Base-by-base conservation (phyloP, 2,329 filamentous ascomycete species). In the Trichoderma sp. region DNA sequence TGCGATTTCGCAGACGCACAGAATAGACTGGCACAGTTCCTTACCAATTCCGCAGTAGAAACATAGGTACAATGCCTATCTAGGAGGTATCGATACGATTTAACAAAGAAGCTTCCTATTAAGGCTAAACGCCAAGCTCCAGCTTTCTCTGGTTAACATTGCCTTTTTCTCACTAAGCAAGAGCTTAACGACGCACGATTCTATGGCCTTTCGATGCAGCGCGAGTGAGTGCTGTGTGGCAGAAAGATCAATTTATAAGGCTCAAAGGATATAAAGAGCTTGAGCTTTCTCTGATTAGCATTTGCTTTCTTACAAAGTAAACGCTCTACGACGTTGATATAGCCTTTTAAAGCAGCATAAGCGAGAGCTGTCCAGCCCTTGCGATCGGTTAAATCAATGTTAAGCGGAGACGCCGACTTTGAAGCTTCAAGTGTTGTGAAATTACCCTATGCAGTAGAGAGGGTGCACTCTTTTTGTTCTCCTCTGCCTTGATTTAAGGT, bases 101-200 rank as follows among this genome's bases (percentile, higher is more conserved):
- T 24, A 56, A 5, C 11, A 5, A 24, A 56, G n/a, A 12, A 24
- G 50, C 50, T 56, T 56, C 50, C 50, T 56, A 56, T 56, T 24
- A 12, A 56, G 50, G 50, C 50, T 56, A 56, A 56, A 56, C 14
- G 50, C 21, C 21, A 56, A 56, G 50, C 50, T 56, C n/a, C 50
- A 1, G 50, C 50, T 56, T 56, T 14, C 45, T 53, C 38, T 41
- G 38, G 16, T 41, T 18, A 7, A 41, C 38, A 41, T 45, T 45
- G 16, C 6, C 41, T 45, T 41, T 41, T 45, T 45, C 16, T 45
- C 41, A 45, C 6, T 45, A n/a, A 45, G 41, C 41, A 45, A 45
- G 16, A 45, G 16, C 41, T 45, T 7, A n/a, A 45, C 41, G 3
- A 45, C 41, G 0, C 4, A 45, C 7, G 7, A 9, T 45, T 1